Base-by-base conservation (phyloP, 768 basidiomycete species). In the Cystobasidium ongulense region DNA sequence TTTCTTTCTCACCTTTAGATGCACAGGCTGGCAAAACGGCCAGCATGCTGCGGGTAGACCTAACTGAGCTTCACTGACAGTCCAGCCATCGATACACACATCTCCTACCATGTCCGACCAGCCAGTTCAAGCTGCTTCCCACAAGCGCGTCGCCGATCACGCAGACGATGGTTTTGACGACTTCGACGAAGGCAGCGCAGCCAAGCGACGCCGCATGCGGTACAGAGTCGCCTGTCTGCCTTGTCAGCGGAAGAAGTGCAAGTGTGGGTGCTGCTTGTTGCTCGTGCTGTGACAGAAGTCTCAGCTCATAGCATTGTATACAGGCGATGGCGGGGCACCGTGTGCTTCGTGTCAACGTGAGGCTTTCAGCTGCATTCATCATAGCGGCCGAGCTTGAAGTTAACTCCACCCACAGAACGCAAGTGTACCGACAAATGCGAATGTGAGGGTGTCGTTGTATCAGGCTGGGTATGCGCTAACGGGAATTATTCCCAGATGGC, bases 321-420 rank as follows among this genome's bases (percentile, higher is more conserved):
- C 57, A 59, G 57, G 57, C 21, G 57, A 59, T 59, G 57, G 57
- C 57, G 57, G 57, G 33, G 57, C 57, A 27, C 57, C 57, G 5
- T 59, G 57, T 31, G 25, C 57, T 3, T 29, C 29, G 3, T 59
- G 57, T 59, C 25, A 27, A 59, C 25, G 57, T 59, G 57, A 59
- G 57, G 5, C 3, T 8, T 4, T 15, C 57, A 59, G 11, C 33
- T 27, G 5, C 11, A 59, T 13, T 29, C 33, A 27, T 13, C 23
- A 59, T 59, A 23, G 1, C 57, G 3, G 23, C 21, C 25, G 21
- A 11, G 4, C 29, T 29, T n/a, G n/a, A 13, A 13, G 43, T n/a
- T 46, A 46, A 46, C 43, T 13, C n/a, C 25, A 3, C 5, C 25
- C 5, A 5, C 27, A 59, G 57, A 59, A 23, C 57, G 57, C 57